Base-by-base conservation (phyloP, 1,284 basidiomycete species). In the Sporisorium iseilematis-ciliati region DNA sequence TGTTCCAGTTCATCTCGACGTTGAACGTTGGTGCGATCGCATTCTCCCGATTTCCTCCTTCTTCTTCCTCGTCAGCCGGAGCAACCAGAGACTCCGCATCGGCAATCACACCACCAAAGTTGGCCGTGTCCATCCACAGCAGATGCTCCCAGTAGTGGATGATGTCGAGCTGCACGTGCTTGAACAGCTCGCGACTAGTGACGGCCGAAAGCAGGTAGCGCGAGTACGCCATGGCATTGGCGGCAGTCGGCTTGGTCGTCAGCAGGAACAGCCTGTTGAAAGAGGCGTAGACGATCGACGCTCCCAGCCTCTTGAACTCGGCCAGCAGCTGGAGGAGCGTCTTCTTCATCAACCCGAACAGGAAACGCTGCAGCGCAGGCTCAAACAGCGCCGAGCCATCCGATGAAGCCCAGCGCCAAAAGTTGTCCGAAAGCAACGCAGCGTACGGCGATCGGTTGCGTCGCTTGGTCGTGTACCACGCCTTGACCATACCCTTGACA, bases 321-420 rank as follows among this genome's bases (percentile, higher is more conserved):
- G 95, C 95, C 16, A 99, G 89, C 65, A 99, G 89, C 86, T 99
- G 97, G 48, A 98, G 92, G 85, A 99, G 95, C 0, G 93, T 96
- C 88, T 99, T 99, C 73, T 93, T 91, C 97, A 99, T 99, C 56
- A 99, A 89, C 10, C 95, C 93, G 77, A 95, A 92, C 14, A 99
- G 88, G 87, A 99, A 99, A 0, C 92, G 91, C 84, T 98, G 94
- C 7, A 99, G 88, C 56, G 94, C 92, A 1, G 95, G 92, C 84
- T 99, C 97, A 83, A 94, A 97, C 88, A 99, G 90, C 66, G 91
- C 90, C 33, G 95, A 93, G 4, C 59, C 88, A 51, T 89, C 90
- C 2, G 93, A 95, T 81, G 91, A 93, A 71, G 97, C 90, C 97
- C 97, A 99, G 33, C 97, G 89, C 95, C 95, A 98, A 87, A 99